phyloP scores from a whole-genome alignment of 2,329 filamentous ascomycete species.

The Myrmaecium sp. region DNA sequence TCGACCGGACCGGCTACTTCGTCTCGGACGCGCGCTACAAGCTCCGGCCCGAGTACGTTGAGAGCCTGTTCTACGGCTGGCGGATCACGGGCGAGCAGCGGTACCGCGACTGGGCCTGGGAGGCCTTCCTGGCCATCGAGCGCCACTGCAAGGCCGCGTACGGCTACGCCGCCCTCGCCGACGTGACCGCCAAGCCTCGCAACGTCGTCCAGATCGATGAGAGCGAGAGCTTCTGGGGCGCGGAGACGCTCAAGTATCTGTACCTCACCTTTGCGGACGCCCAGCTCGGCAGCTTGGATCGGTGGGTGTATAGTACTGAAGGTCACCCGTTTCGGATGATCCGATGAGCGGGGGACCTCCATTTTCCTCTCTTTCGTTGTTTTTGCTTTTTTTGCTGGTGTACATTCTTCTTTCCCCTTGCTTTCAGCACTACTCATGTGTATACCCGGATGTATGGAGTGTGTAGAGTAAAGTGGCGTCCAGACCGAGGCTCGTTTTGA shows the following conservation, averaged over 20 bases:
- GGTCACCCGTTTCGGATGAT: conserved; percentile 24
- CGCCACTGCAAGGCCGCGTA: conserved; percentile 20
- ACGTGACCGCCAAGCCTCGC: conserved; percentile 12
- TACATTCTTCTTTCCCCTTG: too few species aligned
- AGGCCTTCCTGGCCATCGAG: conserved; percentile 21
- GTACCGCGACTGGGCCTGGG: conserved; percentile 26
- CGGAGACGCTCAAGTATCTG: conserved; percentile 25
- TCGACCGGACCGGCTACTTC: conserved; percentile 17
- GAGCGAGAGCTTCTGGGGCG: conserved; percentile 23
- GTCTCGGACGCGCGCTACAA: conserved; percentile 15
- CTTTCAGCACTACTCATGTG: too few species aligned
- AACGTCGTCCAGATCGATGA: conserved; percentile 17
- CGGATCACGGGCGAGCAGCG: conserved; percentile 22
- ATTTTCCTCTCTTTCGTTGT: too few species aligned
- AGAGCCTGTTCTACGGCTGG: conserved; percentile 24
- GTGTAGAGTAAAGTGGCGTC: too few species aligned
- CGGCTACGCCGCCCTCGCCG: conserved; percentile 20
- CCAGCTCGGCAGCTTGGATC: conserved; percentile 20
- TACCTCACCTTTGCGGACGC: conserved; percentile 22
- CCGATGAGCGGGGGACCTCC: conserved; percentile 11
- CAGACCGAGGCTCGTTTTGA: too few species aligned
- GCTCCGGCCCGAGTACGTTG: conserved; percentile 23
- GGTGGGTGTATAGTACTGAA: conserved; percentile 28
- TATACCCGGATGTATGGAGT: too few species aligned
- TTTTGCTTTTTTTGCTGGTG: too few species aligned